Base-by-base conservation (phyloP, 805 yeast genomes). In the Wickerhamomyces rabaulensis region DNA sequence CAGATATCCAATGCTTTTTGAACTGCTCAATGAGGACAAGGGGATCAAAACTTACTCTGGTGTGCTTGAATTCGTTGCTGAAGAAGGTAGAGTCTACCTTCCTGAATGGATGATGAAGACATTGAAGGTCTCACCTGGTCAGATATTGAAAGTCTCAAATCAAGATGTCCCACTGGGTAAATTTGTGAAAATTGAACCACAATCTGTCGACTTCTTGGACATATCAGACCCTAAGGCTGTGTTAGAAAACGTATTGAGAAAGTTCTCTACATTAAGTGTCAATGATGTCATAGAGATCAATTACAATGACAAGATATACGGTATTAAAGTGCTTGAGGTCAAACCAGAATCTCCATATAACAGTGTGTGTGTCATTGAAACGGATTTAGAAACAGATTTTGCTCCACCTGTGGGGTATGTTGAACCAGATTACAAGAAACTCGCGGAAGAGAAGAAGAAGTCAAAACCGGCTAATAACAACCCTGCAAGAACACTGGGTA, bases 341-440 rank as follows among this genome's bases (percentile, higher is more conserved):
- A 87, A 87, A 58, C 98, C 98, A 0, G 87, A 84, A 44, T 73
- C 80, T 2, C 56, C 64, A 7, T 68, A 71, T 8, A 69, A 76
- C 29, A 87, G 96, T 49, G 84, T 92, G 13, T 92, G 97, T 72
- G 97, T 94, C 6, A 88, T 94, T 23, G 99, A 94, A 63, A 94
- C 99, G 0, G 99, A 94, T 69, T 73, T 94, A 51, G 96, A 88
- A 49, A 95, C 97, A 0, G 99, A 94, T 62, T 94, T 94, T 70
- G 98, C 97, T 2, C 96, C 99, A 2, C 99, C 99, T 0, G 96
- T 92, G 6, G 99, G 99, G 0, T 94, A 94, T 62, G 96, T 87
- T 17, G 98, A 92, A 62, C 97, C 97, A 1, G 90, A 87, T 52
- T 79, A 78, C 64, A 25, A 67, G 54, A 55, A 63, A 64, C 33